A percentile compares a stretch with the other conserved stretches of the same genome.
Evolutionary conservation across 176 grass and related monocot genomes (phyloP).

Genomic region (Musa schizocarpa): DNA sequence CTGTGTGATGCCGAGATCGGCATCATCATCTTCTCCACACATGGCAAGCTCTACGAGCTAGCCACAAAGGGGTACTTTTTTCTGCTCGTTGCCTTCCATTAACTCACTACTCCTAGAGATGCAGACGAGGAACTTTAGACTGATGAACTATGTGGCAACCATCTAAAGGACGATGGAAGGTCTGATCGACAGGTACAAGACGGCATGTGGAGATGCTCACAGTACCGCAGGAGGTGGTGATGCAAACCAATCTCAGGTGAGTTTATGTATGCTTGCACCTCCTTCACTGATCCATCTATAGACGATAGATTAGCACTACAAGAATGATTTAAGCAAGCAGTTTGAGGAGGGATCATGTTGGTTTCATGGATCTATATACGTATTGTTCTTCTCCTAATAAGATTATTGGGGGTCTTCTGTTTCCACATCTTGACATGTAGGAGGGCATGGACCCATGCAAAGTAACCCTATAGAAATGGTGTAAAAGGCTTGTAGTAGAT

Average conservation of each 20-base stretch:
- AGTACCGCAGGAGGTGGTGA: slow-evolving; percentile 1
- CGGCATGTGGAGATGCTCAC: slow-evolving; percentile 15
- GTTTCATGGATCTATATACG: too few relatives aligned
- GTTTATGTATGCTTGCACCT: background rate
- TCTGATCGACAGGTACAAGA: slow-evolving; percentile 30
- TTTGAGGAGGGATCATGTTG: too few relatives aligned
- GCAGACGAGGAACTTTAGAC: background rate
- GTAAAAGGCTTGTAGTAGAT: too few relatives aligned
- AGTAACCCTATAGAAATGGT: too few relatives aligned
- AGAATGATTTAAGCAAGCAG: too few relatives aligned
- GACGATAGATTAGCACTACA: too few relatives aligned
- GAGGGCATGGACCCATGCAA: too few relatives aligned
- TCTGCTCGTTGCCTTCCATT: background rate
- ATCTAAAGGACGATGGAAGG: slow-evolving; percentile 24
- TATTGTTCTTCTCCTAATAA: too few relatives aligned
- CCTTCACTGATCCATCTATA: background rate
- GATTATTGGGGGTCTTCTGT: too few relatives aligned
- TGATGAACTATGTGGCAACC: background rate
- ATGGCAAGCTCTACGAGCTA: slow-evolving; percentile 31
- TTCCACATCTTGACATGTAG: too few relatives aligned
- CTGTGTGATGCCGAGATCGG: slow-evolving; percentile 25
- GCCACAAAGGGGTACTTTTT: slow-evolving; percentile 30
- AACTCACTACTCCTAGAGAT: background rate
- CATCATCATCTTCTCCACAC: slow-evolving; percentile 24
- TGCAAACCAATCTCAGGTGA: slow-evolving; percentile 18